A percentile compares a stretch with the other conserved stretches of the same genome.
Evolutionary conservation across 2,329 filamentous ascomycete species (phyloP).

Genomic region (Phialophora expanda): DNA sequence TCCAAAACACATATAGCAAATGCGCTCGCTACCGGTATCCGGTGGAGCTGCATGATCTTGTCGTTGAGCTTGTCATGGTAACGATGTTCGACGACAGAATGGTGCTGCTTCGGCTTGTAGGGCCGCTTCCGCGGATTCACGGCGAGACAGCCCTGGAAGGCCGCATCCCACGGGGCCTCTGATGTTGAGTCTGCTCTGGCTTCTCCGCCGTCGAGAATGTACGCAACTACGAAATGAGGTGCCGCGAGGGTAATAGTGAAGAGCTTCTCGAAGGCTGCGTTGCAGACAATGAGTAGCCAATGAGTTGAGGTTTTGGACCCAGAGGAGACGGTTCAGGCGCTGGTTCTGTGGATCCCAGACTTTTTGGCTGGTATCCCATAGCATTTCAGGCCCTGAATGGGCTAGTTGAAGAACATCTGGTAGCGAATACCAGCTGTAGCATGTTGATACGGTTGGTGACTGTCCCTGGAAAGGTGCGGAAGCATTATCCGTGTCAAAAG

Average conservation of each 20-base stretch:
- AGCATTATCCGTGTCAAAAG: not conserved
- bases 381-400: not conserved
- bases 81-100: conserved; percentile 4
- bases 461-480: not conserved
- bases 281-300: not conserved
- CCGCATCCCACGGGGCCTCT: not conserved
- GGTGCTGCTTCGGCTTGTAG: not conserved
- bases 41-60: conserved; percentile 4
- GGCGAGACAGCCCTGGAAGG: not conserved
- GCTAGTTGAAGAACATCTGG: not conserved
- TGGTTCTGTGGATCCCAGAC: not conserved
- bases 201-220: not conserved
- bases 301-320: not conserved
- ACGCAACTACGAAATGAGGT: not conserved
- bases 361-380: not conserved
- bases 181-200: not conserved
- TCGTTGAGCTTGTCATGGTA: conserved; percentile 7
- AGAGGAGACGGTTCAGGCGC: not conserved
- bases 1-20: not conserved
- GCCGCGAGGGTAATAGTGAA: not conserved
- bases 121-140: not conserved
- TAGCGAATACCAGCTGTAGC: not conserved
- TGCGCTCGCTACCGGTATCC: not conserved
- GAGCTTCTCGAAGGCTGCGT: not conserved
- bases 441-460: not conserved